Base-by-base conservation (phyloP, 495 filamentous ascomycete species). In the Margaritispora aquatica region DNA sequence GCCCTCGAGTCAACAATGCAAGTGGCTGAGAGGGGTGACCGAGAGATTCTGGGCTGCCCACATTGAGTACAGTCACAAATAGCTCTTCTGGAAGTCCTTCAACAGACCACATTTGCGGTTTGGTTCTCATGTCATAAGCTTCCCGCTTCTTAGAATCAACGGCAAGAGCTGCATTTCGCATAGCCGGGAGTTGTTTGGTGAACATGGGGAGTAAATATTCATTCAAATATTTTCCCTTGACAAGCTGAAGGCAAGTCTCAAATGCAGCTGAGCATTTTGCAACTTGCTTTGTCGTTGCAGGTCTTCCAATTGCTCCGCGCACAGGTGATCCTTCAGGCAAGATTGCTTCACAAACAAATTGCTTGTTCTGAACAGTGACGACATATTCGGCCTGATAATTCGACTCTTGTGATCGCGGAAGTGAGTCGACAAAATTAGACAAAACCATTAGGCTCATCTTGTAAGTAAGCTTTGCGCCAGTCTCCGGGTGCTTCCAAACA, bases 201-300 rank as follows among this genome's bases (percentile, higher is more conserved):
- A 88, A 89, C 2, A 80, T 82, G 0, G 94, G 88, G 53, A 84
- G 75, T 9, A 97, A 77, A 64, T 90, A 71, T 5, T 81, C 79
- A 70, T 96, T 85, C 0, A 98, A 71, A 58, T 89, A 81, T 9
- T 80, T 77, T 41, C 79, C 76, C 57, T 82, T 81, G 23, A 86
- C 76, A 4, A 98, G 79, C 55, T 83, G 57, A 2, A 94, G 62
- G 63, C 92, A 96, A 46, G 88, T 81, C 66, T 94, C 87, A 68
- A 94, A 97, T 2, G 94, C 94, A 15, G 90, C 94, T 8, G 92
- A 87, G 62, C 88, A 86, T 70, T 96, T 96, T n/a, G 94, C 94
- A 15, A 82, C 73, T 22, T 83, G 74, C 67, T 95, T 97, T 53
- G 77, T 87, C 1, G 72, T 55, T 53, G 80, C 80, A 1, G 81